These are phyloP conservation scores for Pholiota adiposa DNA, from an alignment of 1,284 basidiomycete genomes.

Conservation along the genomic window DNA sequence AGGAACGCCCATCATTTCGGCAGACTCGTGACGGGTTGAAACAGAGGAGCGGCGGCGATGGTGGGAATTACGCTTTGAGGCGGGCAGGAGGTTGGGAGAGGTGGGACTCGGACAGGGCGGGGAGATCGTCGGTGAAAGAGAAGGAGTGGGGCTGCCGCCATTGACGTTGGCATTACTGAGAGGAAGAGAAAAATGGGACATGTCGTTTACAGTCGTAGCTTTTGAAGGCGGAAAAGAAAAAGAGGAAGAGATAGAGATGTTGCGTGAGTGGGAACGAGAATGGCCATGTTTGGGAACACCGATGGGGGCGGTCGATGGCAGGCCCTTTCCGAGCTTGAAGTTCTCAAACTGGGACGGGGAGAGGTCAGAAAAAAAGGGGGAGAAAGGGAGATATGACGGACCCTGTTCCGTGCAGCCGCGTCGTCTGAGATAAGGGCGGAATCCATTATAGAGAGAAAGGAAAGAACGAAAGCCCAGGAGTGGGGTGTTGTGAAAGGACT, in stretches of 20 bases:
- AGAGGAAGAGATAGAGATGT: constrained; percentile 49
- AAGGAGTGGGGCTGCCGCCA: constrained; percentile 27
- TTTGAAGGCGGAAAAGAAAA: constrained; percentile 35
- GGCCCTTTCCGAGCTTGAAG: constrained; percentile 58
- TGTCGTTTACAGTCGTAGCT: constrained; percentile 40
- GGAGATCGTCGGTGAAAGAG: constrained; percentile 15
- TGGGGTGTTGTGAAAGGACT: constrained; percentile 24
- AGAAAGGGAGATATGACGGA: constrained; percentile 24
- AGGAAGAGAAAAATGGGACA: constrained; percentile 33
- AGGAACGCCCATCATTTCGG: constrained; percentile 81
- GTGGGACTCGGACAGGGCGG: constrained; percentile 27
- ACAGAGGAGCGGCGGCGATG: constrained; percentile 83
- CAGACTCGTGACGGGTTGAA: constrained; percentile 81
- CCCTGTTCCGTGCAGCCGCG: constrained; percentile 49
- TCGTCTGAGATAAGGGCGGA: constrained; percentile 31
- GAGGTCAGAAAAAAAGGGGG: not conserved
- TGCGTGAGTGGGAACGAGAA: constrained; percentile 54
- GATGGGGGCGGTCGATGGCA: constrained; percentile 30
- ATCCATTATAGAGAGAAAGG: constrained; percentile 21
- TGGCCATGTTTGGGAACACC: constrained; percentile 46
- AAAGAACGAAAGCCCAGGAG: constrained; percentile 22
- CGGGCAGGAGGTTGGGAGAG: constrained; percentile 28
- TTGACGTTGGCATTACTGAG: constrained; percentile 24
- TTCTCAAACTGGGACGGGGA: constrained; percentile 55
- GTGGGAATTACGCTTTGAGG: constrained; percentile 72